A percentile compares a stretch with the other conserved stretches of the same genome.
These are phyloP conservation scores for Pythium phragmiticola DNA, from an alignment of 352 stramenopile species.

Conservation along the genomic window DNA sequence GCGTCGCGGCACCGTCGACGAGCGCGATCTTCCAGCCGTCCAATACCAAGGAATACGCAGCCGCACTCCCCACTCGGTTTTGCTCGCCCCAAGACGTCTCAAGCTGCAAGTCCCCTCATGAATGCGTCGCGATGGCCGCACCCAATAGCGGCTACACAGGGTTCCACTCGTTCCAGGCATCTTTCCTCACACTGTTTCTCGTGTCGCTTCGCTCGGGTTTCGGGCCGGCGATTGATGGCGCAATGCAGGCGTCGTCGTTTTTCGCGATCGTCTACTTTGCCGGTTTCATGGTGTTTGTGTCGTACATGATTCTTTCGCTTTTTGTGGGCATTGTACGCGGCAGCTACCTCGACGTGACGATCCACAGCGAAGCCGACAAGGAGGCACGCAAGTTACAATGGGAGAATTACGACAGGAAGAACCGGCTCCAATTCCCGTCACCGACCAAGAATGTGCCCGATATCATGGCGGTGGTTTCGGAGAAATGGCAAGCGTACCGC, in stretches of 20 bases:
- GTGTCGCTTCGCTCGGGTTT: slow-evolving; percentile 80
- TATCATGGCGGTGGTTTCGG: slow-evolving; percentile 41
- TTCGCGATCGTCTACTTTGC: slow-evolving; percentile 83
- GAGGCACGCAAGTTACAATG: slow-evolving; percentile 31
- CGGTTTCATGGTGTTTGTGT: slow-evolving; percentile 77
- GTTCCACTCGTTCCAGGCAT: slow-evolving; percentile 83
- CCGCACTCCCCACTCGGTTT: slow-evolving; percentile 54
- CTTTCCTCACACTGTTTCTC: slow-evolving; percentile 79
- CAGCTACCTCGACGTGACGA: slow-evolving; percentile 71
- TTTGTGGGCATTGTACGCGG: slow-evolving; percentile 84
- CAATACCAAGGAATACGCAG: slow-evolving; percentile 38
- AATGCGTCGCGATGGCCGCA: slow-evolving; percentile 55
- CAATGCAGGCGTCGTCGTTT: slow-evolving; percentile 68
- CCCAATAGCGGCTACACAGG: slow-evolving; percentile 77
- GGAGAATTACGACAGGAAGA: slow-evolving; percentile 48
- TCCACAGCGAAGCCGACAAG: slow-evolving; percentile 35
- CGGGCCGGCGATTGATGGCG: slow-evolving; percentile 67
- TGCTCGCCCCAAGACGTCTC: slow-evolving; percentile 42
- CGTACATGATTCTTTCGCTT: slow-evolving; percentile 82
- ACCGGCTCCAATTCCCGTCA: slow-evolving; percentile 53
- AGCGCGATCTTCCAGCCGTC: slow-evolving; percentile 26
- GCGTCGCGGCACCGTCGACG: slow-evolving; percentile 26
- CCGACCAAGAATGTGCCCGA: slow-evolving; percentile 62
- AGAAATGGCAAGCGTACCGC: slow-evolving; percentile 40
- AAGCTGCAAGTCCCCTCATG: slow-evolving; percentile 33